phyloP scores from a whole-genome alignment of 2,329 filamentous ascomycete species.

The Fusarium foetens region DNA sequence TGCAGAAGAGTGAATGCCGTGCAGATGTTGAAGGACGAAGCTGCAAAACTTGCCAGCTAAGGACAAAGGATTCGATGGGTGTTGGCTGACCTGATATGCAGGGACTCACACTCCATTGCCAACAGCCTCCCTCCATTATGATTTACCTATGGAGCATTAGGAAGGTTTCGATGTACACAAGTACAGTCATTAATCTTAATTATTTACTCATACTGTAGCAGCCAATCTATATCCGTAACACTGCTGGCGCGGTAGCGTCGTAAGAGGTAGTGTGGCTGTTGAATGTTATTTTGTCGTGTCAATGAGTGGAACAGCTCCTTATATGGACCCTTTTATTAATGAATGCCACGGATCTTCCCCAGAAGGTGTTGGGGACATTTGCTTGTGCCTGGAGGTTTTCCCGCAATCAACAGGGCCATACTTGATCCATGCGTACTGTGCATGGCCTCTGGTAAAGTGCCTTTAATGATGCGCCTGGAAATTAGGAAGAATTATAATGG shows the following conservation, averaged over 20 bases:
- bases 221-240: slow-evolving; percentile 28
- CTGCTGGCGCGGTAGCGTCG: slow-evolving; percentile 21
- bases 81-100: slow-evolving; percentile 13
- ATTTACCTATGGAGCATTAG: not conserved
- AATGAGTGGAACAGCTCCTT: slow-evolving; percentile 23
- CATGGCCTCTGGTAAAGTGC: slow-evolving; percentile 38
- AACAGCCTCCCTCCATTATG: not conserved
- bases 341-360: slow-evolving; percentile 6
- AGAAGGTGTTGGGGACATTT: slow-evolving; percentile 11
- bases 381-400: slow-evolving; percentile 10
- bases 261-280: slow-evolving; percentile 25
- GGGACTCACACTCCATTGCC: slow-evolving; percentile 5
- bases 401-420: slow-evolving; percentile 21
- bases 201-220: slow-evolving; percentile 34
- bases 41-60: not conserved
- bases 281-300: not conserved
- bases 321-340: slow-evolving; percentile 7
- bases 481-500: slow-evolving; percentile 30
- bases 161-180: not conserved
- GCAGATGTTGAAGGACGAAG: not conserved
- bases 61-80: slow-evolving; percentile 2
- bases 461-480: slow-evolving; percentile 32
- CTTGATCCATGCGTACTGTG: slow-evolving; percentile 41
- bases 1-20: not conserved
- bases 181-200: not conserved